A percentile compares a stretch with the other conserved stretches of the same genome.
Evolutionary conservation across 768 basidiomycete species (phyloP).

Genomic region (Tulasnella sp.): DNA sequence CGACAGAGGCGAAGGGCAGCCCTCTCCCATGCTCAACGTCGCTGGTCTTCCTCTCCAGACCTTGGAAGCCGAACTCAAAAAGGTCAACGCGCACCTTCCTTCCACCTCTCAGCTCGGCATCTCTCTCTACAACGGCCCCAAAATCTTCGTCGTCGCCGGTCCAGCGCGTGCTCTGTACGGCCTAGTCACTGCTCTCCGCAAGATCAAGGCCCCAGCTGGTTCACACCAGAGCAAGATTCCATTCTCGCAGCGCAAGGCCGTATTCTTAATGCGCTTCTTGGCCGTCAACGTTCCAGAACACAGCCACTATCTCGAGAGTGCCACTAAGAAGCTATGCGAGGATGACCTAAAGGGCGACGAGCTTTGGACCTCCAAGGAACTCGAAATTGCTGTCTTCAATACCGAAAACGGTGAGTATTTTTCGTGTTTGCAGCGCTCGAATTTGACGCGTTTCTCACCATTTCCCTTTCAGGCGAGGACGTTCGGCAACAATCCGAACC

Average conservation of each 20-base stretch:
- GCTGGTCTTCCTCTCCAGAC: constrained; percentile 70
- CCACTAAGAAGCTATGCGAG: constrained; percentile 55
- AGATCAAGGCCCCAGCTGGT: constrained; percentile 77
- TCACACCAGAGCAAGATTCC: constrained; percentile 90
- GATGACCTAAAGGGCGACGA: constrained; percentile 17
- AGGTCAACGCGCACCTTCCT: constrained; percentile 82
- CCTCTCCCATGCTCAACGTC: constrained; percentile 88
- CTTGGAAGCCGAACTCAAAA: constrained; percentile 70
- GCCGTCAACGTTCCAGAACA: constrained; percentile 96
- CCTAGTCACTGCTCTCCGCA: constrained; percentile 82
- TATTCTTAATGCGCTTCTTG: constrained; percentile 86
- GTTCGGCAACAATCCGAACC: constrained; percentile 67
- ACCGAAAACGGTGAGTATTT: constrained; percentile 84
- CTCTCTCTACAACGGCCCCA: constrained; percentile 85
- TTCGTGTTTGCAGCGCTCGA: constrained; percentile 57
- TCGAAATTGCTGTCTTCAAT: constrained; percentile 81
- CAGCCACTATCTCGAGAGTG: constrained; percentile 78
- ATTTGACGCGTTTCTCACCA: constrained; percentile 77
- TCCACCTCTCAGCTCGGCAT: constrained; percentile 69
- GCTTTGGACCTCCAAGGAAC: constrained; percentile 40
- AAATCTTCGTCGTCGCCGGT: constrained; percentile 87
- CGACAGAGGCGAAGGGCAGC: constrained; percentile 87
- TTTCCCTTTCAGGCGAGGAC: constrained; percentile 58
- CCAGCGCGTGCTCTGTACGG: constrained; percentile 89
- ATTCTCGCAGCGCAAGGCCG: constrained; percentile 89